phyloP scores from a whole-genome alignment of 1,139 yeast genomes.

The Kazachstania sp. region DNA sequence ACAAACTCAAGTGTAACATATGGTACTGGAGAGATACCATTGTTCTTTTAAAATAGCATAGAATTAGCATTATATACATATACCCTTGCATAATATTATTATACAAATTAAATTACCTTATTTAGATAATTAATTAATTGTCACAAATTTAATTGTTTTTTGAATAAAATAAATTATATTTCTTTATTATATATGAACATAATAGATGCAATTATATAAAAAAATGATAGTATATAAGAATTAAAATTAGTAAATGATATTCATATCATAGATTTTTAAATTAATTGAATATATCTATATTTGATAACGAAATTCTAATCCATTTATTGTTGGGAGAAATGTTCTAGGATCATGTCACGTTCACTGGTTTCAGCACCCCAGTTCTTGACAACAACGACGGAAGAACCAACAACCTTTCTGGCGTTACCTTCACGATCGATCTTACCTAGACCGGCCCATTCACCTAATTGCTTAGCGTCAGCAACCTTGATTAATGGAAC shows the following conservation, averaged over 20 bases:
- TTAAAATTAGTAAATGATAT: neutral
- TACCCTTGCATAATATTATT: neutral
- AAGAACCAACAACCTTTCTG: slow-evolving; percentile 99
- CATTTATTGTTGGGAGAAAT: slow-evolving; percentile 73
- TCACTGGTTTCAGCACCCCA: slow-evolving; percentile 99
- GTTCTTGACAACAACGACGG: slow-evolving; percentile 98
- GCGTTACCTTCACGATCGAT: slow-evolving; percentile 99
- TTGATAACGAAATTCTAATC: slow-evolving; percentile 3
- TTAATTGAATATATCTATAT: neutral
- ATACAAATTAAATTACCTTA: neutral
- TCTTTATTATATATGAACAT: slow-evolving; percentile 3
- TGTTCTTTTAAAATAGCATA: slow-evolving; percentile 19
- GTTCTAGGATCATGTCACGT: slow-evolving; percentile 93
- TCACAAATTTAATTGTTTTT: too few relatives aligned
- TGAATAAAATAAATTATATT: slow-evolving; percentile 7
- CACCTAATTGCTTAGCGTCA: slow-evolving; percentile 99
- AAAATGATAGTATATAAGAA: slow-evolving; percentile 1
- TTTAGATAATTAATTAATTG: too few relatives aligned
- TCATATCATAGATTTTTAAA: too few relatives aligned
- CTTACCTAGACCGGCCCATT: slow-evolving; percentile 99
- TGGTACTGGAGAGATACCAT: slow-evolving; percentile 24
- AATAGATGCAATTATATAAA: slow-evolving; percentile 4
- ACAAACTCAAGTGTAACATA: slow-evolving; percentile 10
- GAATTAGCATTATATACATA: neutral
- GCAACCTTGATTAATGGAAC: slow-evolving; percentile 98